Evolutionary conservation across 257 asterid genomes (phyloP), one percentile per base, ranked within the genome.

Genomic region (Ehretia macrophylla): DNA sequence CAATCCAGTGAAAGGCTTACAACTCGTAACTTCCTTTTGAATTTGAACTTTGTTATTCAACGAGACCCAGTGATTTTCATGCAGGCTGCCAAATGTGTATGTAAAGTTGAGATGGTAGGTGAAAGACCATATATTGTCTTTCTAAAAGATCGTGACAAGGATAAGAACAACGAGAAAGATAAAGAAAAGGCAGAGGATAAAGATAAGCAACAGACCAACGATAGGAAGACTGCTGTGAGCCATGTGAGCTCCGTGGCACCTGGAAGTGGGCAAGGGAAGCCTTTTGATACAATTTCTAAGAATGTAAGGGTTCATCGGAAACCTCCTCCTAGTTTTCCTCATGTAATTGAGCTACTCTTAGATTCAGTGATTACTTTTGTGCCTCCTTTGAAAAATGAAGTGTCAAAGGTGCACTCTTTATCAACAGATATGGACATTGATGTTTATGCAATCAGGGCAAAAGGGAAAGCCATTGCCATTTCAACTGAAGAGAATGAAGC

Each of bases 41-140:
- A 74, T 77, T 78, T 90, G 53, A 85, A 83, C 62, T 83, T 94
- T 32, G 85, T 83, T 46, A 69, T 90, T 68, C 93, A 85, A 69
- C 81, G 98, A 52, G 96, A 87, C 72, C 95, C 98, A 20, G 76
- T 73, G 46, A 77, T 76, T 51, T 90, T 90, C 72, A 80, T 90
- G 89, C 85, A 80, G 75, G 95, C 98, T 67, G 94, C 94, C 17
- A 84, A 71, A 65, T 71, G 88, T 58, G 94, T 87, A 49, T 90
- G 98, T 74, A 91, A 87, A 72, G 87, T 87, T 78, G 98, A 90
- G 85, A 87, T 85, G 95, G 85, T 85, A 65, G 95, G 95, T 55
- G 98, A 87, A 62, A 78, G 98, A 77, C 98, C 95, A 5, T 90
- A 79, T 64, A 57, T 90, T 67, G 85, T 85, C 35, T 72, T 85